These are phyloP conservation scores for Suillus placidus DNA, from an alignment of 768 basidiomycete species.

Conservation along the genomic window DNA sequence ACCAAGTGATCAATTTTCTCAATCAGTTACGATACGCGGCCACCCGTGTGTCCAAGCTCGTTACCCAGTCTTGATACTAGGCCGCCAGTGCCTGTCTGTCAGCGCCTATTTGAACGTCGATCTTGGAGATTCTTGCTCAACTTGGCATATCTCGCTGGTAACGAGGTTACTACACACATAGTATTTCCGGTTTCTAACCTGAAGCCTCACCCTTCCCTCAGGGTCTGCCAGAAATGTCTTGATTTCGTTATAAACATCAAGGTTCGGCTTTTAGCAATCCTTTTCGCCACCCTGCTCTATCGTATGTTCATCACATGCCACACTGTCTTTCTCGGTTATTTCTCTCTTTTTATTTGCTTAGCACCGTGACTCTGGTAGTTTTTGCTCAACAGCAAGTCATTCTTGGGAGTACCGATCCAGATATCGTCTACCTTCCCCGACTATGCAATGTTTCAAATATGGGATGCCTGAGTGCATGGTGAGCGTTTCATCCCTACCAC, in stretches of 20 bases:
- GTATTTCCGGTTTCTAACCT: constrained; percentile 3
- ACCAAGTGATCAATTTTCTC: background rate
- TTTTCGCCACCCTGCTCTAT: constrained; percentile 5
- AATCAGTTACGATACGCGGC: background rate
- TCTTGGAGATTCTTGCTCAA: background rate
- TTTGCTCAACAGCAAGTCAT: constrained; percentile 27
- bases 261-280: background rate
- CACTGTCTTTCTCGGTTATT: constrained; percentile 23
- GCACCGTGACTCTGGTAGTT: constrained; percentile 8
- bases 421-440: constrained; percentile 33
- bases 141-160: background rate
- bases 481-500: background rate
- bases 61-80: no score
- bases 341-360: constrained; percentile 17
- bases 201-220: background rate
- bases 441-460: constrained; percentile 19
- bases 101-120: background rate
- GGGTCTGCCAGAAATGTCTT: background rate
- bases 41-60: background rate
- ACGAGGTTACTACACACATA: background rate
- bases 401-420: constrained; percentile 23
- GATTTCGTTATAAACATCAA: background rate
- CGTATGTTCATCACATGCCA: constrained; percentile 20
- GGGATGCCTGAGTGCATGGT: constrained; percentile 32
- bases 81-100: background rate